Conservation (phyloP, 495 filamentous ascomycete species). For the Hypoxylon trugodes region DNA sequence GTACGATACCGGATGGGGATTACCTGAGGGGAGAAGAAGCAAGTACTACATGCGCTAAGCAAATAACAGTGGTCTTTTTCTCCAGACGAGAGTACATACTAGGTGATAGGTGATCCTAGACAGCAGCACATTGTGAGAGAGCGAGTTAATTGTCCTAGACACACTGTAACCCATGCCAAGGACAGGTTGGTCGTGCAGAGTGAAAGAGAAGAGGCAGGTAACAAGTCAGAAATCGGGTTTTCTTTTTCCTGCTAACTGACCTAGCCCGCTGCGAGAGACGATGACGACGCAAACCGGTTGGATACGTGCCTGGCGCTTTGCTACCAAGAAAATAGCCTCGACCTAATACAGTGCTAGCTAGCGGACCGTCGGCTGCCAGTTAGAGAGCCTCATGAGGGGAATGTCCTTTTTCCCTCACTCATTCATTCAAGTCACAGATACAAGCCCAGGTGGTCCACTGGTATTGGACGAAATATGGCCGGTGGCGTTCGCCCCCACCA, state of each 20-base stretch:
- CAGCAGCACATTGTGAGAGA: too few species aligned
- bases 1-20: not conserved
- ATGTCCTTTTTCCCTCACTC: too few species aligned
- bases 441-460: slow-evolving; percentile 10
- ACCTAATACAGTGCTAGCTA: slow-evolving; percentile 6
- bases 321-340: slow-evolving; percentile 6
- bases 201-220: too few species aligned
- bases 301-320: slow-evolving; percentile 9
- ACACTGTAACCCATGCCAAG: slow-evolving; percentile 10
- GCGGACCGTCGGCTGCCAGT: not conserved
- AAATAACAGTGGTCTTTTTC: too few species aligned
- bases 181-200: too few species aligned
- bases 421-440: too few species aligned
- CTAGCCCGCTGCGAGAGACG: slow-evolving; percentile 13
- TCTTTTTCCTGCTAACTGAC: too few species aligned
- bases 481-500: slow-evolving; percentile 2
- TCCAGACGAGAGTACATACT: too few species aligned
- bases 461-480: slow-evolving; percentile 23
- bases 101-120: too few species aligned
- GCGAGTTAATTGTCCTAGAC: slow-evolving; percentile 17
- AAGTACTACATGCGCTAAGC: too few species aligned
- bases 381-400: slow-evolving; percentile 14
- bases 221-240: too few species aligned
- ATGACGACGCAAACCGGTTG: slow-evolving; percentile 23
- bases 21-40: slow-evolving; percentile 1